Evolutionary conservation across 192 early-diverging fungal genomes (phyloP).

Genomic region (Gamsiella multidivaricata): DNA sequence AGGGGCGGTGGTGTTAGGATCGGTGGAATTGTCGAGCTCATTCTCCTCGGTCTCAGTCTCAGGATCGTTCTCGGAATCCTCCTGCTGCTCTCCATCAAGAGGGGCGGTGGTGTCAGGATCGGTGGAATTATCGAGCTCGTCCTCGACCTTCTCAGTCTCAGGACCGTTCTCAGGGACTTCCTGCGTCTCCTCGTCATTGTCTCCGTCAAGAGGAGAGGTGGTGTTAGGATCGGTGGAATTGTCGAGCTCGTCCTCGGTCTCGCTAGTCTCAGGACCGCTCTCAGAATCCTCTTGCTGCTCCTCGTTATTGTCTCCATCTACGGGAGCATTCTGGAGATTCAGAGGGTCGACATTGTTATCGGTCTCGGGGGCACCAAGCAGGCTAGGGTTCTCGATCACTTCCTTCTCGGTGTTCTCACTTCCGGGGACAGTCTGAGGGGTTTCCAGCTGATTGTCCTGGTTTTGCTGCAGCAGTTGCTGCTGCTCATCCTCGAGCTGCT

Average conservation of each 20-base stretch:
- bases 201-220: no score
- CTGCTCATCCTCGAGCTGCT: not conserved
- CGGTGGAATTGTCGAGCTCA: not conserved
- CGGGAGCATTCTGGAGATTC: not conserved
- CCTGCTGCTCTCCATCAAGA: not conserved
- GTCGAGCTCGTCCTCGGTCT: not conserved
- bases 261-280: not conserved
- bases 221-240: no score
- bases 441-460: not conserved
- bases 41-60: not conserved
- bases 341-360: no score
- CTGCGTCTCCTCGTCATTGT: not conserved
- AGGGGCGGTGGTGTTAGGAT: not conserved
- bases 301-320: not conserved
- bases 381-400: no score
- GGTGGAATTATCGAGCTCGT: not conserved
- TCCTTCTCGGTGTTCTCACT: no score
- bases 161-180: not conserved
- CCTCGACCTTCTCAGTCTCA: not conserved
- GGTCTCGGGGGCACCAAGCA: no score
- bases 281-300: not conserved
- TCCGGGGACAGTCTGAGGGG: not conserved
- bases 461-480: not conserved
- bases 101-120: not conserved
- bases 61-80: not conserved